phyloP scores from a whole-genome alignment of 208 protist genomes.

The Spongospora subterranea region DNA sequence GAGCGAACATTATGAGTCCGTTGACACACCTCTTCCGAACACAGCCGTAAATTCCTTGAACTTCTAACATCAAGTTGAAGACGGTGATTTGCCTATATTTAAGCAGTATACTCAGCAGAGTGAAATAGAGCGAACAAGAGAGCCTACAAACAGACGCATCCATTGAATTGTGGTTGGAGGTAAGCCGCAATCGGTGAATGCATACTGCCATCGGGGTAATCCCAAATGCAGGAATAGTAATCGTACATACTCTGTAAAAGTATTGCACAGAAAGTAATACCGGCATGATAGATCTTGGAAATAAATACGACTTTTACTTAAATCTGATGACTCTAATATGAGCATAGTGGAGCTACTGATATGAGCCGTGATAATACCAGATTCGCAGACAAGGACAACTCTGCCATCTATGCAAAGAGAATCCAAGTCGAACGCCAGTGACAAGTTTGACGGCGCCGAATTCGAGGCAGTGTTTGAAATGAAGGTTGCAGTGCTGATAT shows the following conservation, averaged over 20 bases:
- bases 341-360: not conserved
- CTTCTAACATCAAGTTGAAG: not conserved
- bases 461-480: not conserved
- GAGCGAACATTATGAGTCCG: too few relatives aligned
- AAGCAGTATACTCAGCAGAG: not conserved
- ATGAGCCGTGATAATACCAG: slow-evolving; percentile 19
- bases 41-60: not conserved
- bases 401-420: slow-evolving; percentile 1
- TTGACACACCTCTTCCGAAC: too few relatives aligned
- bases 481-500: not conserved
- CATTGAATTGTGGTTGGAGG: slow-evolving; percentile 30
- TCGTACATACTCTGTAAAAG: slow-evolving; percentile 36
- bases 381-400: slow-evolving; percentile 47
- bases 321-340: not conserved
- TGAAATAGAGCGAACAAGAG: not conserved
- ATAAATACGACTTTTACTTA: not conserved
- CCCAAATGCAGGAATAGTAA: slow-evolving; percentile 53
- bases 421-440: slow-evolving; percentile 7
- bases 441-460: not conserved
- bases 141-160: not conserved
- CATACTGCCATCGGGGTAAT: slow-evolving; percentile 50
- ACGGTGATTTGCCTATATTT: not conserved
- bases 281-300: slow-evolving; percentile 54
- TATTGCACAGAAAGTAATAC: slow-evolving; percentile 40
- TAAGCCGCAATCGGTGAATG: slow-evolving; percentile 50